phyloP scores from a whole-genome alignment of 805 yeast species.

The Diddensiella transvaalensis region DNA sequence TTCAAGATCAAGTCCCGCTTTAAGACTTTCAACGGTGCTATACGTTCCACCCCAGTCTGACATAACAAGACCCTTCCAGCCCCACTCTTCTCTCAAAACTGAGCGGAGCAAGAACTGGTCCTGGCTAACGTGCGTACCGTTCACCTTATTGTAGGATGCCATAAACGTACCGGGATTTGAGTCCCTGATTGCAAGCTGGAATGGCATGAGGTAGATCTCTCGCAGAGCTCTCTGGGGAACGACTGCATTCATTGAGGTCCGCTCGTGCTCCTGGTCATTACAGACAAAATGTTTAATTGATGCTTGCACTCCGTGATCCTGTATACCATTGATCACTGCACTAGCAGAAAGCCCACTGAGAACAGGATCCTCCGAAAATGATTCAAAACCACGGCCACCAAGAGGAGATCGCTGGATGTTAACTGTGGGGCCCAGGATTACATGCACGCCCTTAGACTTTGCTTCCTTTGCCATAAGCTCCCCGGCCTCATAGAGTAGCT shows the following conservation, averaged over 20 bases:
- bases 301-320: constrained; percentile 47
- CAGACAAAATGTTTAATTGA: constrained; percentile 60
- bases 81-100: constrained; percentile 51
- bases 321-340: constrained; percentile 52
- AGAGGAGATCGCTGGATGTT: constrained; percentile 55
- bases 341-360: constrained; percentile 46
- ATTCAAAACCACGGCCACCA: constrained; percentile 62
- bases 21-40: constrained; percentile 43
- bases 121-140: constrained; percentile 56
- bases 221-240: constrained; percentile 58
- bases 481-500: constrained; percentile 47
- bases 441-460: constrained; percentile 48
- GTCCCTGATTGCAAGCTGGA: constrained; percentile 55
- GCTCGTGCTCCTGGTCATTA: constrained; percentile 57
- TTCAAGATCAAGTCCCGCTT: constrained; percentile 59
- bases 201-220: constrained; percentile 61
- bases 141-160: constrained; percentile 62
- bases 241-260: constrained; percentile 46
- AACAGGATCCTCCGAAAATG: constrained; percentile 59
- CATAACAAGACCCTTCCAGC: constrained; percentile 51
- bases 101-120: constrained; percentile 43
- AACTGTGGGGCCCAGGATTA: constrained; percentile 47
- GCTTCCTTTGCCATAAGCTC: constrained; percentile 53
- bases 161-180: constrained; percentile 52
- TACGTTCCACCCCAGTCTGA: constrained; percentile 62